phyloP scores from a whole-genome alignment of 441 rosid genomes.

The Bocquillonia castaneifolia region DNA sequence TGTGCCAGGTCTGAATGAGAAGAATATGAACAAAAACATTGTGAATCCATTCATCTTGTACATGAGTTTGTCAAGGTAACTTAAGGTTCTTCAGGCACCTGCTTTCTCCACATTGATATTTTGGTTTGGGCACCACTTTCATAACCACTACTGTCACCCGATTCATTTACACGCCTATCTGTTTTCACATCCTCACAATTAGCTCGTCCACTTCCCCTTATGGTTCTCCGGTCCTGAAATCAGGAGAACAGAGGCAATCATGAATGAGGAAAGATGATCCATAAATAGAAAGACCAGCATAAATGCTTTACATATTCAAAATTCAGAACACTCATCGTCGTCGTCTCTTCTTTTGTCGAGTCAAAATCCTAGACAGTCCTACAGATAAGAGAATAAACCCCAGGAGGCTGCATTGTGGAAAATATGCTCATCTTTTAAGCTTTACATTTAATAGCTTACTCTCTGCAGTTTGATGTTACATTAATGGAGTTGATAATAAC shows the following conservation, averaged over 20 bases:
- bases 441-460: not conserved
- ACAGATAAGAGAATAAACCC: not conserved
- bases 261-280: slow-evolving; percentile 1
- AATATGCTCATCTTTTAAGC: not conserved
- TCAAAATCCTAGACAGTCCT: not conserved
- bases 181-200: slow-evolving; percentile 29
- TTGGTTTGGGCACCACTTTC: slow-evolving; percentile 49
- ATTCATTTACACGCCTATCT: slow-evolving; percentile 48
- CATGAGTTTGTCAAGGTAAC: slow-evolving; percentile 25
- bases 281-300: not conserved
- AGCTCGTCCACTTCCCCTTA: slow-evolving; percentile 35
- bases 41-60: slow-evolving; percentile 19
- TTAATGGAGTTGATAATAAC: not conserved
- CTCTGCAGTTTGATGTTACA: not conserved
- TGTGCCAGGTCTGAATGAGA: slow-evolving; percentile 13
- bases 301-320: slow-evolving; percentile 3
- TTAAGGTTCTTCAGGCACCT: slow-evolving; percentile 36
- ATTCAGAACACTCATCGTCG: not conserved
- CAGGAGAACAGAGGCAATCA: slow-evolving; percentile 7
- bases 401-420: not conserved
- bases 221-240: slow-evolving; percentile 49
- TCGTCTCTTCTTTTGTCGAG: no score
- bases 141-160: slow-evolving; percentile 68
- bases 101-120: slow-evolving; percentile 38
- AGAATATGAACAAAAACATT: slow-evolving; percentile 6